Base-by-base conservation (phyloP, 1,139 yeast genomes). In the Yamadazyma diddensiae region DNA sequence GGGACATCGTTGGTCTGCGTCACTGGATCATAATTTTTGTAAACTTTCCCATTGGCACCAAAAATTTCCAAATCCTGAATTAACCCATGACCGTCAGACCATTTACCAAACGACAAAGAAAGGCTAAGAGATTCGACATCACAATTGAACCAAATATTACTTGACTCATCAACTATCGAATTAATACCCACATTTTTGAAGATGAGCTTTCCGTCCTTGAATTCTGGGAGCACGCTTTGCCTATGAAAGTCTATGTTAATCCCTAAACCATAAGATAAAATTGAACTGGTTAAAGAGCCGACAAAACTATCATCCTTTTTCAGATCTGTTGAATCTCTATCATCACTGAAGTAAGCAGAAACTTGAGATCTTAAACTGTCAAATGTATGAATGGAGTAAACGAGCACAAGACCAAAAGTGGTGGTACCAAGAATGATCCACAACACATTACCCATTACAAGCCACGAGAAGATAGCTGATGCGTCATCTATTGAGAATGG, bases 31-130 rank as follows among this genome's bases (percentile, higher is more conserved):
- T 23, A 15, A 3, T 23, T 11, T 15, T 48, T 53, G 47, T 53
- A 50, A 19, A 78, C 55, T 17, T 65, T 62, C 3, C 88, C 90
- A 20, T 62, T 64, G 52, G 81, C 62, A 0, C 92, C 92, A 33
- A 62, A 70, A 1, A 82, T 61, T 35, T 80, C 82, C 28, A 82
- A 56, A 42, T 78, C 79, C 33, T 79, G 64, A 25, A 82, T 72
- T 19, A 83, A 57, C 0, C 94, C 94, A 29, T 71, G 69, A 0
- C 87, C 82, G 38, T 74, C 73, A 31, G 78, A 67, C 90, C 90
- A 82, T 52, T 82, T 82, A 28, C 69, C 66, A 41, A 82, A 73
- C 1, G 84, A 77, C 15, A 82, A 57, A 0, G 82, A 72, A 25
- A 82, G 49, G 41, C 76, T 77, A 40, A 81, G 59, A 12, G 76